phyloP scores from a whole-genome alignment of 805 yeast species.

The Saccharomycopsis sp. region DNA sequence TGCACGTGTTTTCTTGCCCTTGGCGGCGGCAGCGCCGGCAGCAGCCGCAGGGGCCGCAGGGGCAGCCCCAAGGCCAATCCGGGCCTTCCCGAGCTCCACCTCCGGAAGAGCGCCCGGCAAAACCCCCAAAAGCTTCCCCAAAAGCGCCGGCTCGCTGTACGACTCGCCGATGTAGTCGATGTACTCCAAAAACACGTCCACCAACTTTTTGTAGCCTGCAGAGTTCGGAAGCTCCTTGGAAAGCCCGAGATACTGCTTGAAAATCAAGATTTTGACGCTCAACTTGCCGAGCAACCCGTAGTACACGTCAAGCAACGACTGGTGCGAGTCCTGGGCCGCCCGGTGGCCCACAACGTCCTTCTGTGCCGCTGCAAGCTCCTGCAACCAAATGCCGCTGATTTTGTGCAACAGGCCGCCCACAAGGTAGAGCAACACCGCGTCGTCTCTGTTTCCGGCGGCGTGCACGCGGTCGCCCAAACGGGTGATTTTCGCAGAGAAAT shows the following conservation, averaged over 20 bases:
- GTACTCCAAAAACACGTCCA: constrained; percentile 66
- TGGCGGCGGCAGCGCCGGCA: constrained; percentile 22
- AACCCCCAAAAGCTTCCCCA: constrained; percentile 57
- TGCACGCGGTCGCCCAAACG: constrained; percentile 75
- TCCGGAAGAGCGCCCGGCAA: constrained; percentile 72
- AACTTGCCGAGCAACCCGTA: constrained; percentile 18
- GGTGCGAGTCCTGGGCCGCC: too few species aligned
- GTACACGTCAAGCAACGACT: constrained; percentile 24
- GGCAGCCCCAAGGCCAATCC: constrained; percentile 29
- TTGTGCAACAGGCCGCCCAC: constrained; percentile 78
- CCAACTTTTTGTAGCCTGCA: constrained; percentile 28
- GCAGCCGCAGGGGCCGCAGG: constrained; percentile 21
- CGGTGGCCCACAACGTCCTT: too few species aligned
- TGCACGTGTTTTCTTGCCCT: constrained; percentile 22
- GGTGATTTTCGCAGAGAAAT: constrained; percentile 49
- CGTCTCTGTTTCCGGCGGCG: constrained; percentile 49
- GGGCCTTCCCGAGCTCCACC: constrained; percentile 66
- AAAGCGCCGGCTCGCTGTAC: constrained; percentile 73
- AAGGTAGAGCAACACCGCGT: constrained; percentile 71
- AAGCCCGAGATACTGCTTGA: constrained; percentile 17
- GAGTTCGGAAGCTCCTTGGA: constrained; percentile 28
- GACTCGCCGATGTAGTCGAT: constrained; percentile 70
- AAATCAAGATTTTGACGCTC: constrained; percentile 16
- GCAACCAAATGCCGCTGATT: constrained; percentile 76
- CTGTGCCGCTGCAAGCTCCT: too few species aligned